Conservation (phyloP, 805 yeast species). For the Ogataea trehalophila region DNA sequence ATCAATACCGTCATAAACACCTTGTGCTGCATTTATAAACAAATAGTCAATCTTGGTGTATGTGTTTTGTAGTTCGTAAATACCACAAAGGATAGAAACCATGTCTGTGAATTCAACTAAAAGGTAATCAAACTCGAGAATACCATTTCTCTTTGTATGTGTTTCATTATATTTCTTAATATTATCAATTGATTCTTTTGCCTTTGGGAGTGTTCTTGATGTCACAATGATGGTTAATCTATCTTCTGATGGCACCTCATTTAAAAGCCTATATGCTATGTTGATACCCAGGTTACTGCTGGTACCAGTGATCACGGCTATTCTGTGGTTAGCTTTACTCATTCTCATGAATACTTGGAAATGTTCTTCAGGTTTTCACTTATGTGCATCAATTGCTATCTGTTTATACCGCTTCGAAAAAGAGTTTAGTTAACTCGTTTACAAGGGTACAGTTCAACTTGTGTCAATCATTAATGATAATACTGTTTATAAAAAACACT, state of each 20-base stretch:
- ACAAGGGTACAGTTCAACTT: too few species aligned
- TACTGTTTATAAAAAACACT: too few species aligned
- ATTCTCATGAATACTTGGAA: neutral
- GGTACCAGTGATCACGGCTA: constrained; percentile 35
- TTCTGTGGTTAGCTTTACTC: constrained; percentile 12
- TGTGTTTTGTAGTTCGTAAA: constrained; percentile 59
- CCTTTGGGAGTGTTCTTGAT: constrained; percentile 83
- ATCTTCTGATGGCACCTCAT: constrained; percentile 45
- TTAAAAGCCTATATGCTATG: constrained; percentile 75
- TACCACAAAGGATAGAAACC: constrained; percentile 77
- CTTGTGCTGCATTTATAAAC: constrained; percentile 86
- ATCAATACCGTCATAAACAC: constrained; percentile 80
- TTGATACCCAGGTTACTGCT: constrained; percentile 75
- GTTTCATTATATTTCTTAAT: constrained; percentile 43
- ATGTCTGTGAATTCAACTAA: constrained; percentile 86
- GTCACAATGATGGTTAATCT: constrained; percentile 81
- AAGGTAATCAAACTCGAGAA: constrained; percentile 80
- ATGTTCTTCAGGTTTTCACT: too few species aligned
- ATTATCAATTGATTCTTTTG: constrained; percentile 61
- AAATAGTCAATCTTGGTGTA: constrained; percentile 70
- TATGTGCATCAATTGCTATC: too few species aligned
- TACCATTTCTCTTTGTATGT: constrained; percentile 40
- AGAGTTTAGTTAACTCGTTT: too few species aligned
- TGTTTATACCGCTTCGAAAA: too few species aligned
- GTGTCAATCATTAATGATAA: too few species aligned